Evolutionary conservation across 31 red algal genomes (phyloP), one percentile per base, ranked within the genome.

Genomic region (Asparagopsis taxiformis): DNA sequence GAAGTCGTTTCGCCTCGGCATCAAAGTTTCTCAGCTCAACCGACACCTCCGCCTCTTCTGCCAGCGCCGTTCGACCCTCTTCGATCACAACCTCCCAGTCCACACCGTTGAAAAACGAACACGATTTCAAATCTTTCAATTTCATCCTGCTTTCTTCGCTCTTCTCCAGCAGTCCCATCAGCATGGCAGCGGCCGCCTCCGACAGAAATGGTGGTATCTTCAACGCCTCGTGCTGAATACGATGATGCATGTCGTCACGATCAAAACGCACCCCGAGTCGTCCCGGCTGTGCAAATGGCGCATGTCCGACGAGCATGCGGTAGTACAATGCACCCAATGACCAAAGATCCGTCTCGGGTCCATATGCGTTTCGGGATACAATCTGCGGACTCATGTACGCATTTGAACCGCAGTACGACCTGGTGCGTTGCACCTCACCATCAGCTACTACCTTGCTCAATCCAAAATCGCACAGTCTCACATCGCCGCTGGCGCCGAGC

Each of bases 321-420:
- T 82, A 94, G 34, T 91, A 78, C 21, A 98, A 56, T 7, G 73
- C 77, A 41, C 95, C 95, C 58, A 98, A 61, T 7, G 85, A 69
- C 95, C 95, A 98, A 52, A 80, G 38, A 70, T 98, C 95, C 7
- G 89, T 87, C n/a, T 58, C 74, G 29, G 70, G 68, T 21, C 89
- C 91, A 49, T 98, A 90, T 21, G 54, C 39, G 28, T 77, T 77
- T 0, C 50, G 15, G 6, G 46, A 55, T 2, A 93, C 72, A 69
- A 98, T 71, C 70, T 98, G 90, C 62, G 95, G 95, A 13, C 85
- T 71, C 80, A 98, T 79, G 58, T 85, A 93, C 53, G 65, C 74
- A 6, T 59, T 78, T 23, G 82, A 91, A 6, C 95, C 95, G 11
- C 88, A 90, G 58, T 94, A 98, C 30, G 88, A 93, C 55, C 70